Evolutionary conservation across 257 asterid species (phyloP).

Genomic region (Coffea canephora): DNA sequence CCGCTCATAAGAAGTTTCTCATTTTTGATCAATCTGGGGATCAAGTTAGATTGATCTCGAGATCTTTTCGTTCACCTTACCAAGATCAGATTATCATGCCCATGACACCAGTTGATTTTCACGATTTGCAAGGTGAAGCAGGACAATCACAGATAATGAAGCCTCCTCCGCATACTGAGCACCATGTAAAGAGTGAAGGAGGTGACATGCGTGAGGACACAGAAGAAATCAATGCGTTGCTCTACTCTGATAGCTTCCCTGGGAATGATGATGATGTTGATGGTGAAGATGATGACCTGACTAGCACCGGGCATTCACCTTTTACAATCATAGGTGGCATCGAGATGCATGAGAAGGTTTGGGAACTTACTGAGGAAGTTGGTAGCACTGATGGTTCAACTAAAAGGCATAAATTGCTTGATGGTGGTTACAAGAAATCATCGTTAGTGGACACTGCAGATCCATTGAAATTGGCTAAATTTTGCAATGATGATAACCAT

Average conservation of each 20-base stretch:
- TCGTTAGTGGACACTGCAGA: constrained; percentile 35
- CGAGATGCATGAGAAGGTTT: constrained; percentile 24
- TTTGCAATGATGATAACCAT: constrained; percentile 25
- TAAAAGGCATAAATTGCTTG: constrained; percentile 63
- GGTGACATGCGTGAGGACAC: constrained; percentile 59
- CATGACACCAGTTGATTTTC: constrained; percentile 24
- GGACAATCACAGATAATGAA: constrained; percentile 25
- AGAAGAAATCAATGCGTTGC: constrained; percentile 73
- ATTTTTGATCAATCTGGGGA: constrained; percentile 66
- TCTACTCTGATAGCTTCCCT: constrained; percentile 45
- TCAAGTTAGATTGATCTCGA: constrained; percentile 48
- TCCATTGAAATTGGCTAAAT: constrained; percentile 22
- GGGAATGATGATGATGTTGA: constrained; percentile 34
- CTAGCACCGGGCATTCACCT: constrained; percentile 61
- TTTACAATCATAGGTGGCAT: constrained; percentile 18
- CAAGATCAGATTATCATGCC: constrained; percentile 31
- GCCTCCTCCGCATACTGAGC: constrained; percentile 40
- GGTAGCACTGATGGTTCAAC: constrained; percentile 46
- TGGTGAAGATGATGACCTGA: constrained; percentile 62
- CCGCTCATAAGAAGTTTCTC: constrained; percentile 51
- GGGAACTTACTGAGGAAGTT: constrained; percentile 46
- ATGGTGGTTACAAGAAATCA: constrained; percentile 59
- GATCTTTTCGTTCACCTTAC: constrained; percentile 36
- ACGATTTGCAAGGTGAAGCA: constrained; percentile 17
- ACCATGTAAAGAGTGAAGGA: constrained; percentile 41